Conservation (phyloP, 441 rosid genomes). For the Isatis lusitanica region DNA sequence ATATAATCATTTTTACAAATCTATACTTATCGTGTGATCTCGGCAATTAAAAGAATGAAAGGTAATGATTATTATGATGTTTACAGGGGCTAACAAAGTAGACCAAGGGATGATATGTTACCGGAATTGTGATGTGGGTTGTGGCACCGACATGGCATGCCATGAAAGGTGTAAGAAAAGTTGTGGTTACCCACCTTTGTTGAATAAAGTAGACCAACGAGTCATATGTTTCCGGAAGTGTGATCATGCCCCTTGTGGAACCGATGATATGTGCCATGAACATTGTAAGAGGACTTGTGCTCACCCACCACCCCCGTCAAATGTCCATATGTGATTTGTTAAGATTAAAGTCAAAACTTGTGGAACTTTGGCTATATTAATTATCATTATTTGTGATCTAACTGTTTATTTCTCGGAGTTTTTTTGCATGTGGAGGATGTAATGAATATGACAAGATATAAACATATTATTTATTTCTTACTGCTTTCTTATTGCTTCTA, state of each 20-base stretch:
- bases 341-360: neutral
- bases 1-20: neutral
- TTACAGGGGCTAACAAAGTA: neutral
- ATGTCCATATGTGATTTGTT: neutral
- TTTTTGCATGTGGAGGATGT: neutral
- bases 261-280: neutral
- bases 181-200: neutral
- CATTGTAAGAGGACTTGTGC: conserved; percentile 8
- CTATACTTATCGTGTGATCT: neutral
- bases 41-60: neutral
- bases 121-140: conserved; percentile 9
- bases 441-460: neutral
- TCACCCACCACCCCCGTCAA: neutral
- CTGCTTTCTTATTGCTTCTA: too few species aligned
- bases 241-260: conserved; percentile 12
- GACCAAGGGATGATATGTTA: conserved; percentile 10
- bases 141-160: conserved; percentile 11
- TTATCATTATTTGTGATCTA: neutral
- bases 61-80: neutral
- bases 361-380: neutral
- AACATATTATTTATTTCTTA: neutral
- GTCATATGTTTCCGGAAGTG: conserved; percentile 12
- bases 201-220: neutral
- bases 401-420: neutral
- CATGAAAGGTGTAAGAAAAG: conserved; percentile 5